Conservation (phyloP, 2,329 filamentous ascomycete species). For the Epichloe baconii region DNA sequence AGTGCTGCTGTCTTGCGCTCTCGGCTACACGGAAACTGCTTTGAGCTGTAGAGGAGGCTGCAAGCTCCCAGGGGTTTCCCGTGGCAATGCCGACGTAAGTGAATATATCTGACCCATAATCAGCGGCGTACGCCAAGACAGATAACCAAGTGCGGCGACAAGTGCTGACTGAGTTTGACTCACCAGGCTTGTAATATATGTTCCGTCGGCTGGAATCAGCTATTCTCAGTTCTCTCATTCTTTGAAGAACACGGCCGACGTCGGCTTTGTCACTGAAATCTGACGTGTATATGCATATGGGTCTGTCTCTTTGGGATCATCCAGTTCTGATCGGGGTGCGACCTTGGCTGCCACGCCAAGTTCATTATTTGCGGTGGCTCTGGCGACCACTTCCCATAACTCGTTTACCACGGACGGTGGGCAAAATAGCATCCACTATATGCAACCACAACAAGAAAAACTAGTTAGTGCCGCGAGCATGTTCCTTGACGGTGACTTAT, state of each 20-base stretch:
- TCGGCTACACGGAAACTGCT: not conserved
- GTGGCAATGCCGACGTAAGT: slow-evolving; percentile 50
- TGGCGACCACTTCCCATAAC: slow-evolving; percentile 53
- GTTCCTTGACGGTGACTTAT: not conserved
- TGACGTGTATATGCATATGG: slow-evolving; percentile 68
- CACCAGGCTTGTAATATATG: slow-evolving; percentile 70
- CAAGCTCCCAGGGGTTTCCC: slow-evolving; percentile 50
- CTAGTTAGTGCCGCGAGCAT: not conserved
- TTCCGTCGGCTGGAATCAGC: slow-evolving; percentile 31
- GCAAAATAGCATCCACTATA: slow-evolving; percentile 65
- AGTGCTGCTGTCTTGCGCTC: not conserved
- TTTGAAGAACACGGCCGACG: slow-evolving; percentile 52
- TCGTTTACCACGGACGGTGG: slow-evolving; percentile 39
- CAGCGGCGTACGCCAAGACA: not conserved
- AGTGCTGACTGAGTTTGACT: slow-evolving; percentile 15
- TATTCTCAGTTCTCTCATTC: slow-evolving; percentile 49
- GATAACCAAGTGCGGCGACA: not conserved
- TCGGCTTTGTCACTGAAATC: slow-evolving; percentile 60
- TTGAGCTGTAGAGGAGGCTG: slow-evolving; percentile 43
- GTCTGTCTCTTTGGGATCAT: slow-evolving; percentile 29
- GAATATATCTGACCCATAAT: slow-evolving; percentile 41
- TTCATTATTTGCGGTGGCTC: slow-evolving; percentile 52
- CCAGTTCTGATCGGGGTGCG: slow-evolving; percentile 35
- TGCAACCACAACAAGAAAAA: not conserved
- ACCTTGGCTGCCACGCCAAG: slow-evolving; percentile 66